A percentile compares a stretch with the other conserved stretches of the same genome.
Conservation (phyloP, 345 rosid genomes). For the Populus ilicifolia region DNA sequence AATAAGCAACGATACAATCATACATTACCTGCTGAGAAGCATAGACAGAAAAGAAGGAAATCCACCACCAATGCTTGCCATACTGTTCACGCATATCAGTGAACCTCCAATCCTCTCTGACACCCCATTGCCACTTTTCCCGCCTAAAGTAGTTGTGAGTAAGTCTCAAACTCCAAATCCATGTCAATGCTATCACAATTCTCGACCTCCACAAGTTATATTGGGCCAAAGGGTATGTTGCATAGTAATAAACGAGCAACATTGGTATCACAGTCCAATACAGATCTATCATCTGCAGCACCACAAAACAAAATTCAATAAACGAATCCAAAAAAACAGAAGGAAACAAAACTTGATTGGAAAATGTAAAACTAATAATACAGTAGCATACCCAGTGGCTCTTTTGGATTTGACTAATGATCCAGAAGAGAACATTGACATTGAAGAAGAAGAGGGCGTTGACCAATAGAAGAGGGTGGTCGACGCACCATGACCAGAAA, state of each 20-base stretch:
- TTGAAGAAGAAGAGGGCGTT: slow-evolving; percentile 85
- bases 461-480: slow-evolving; percentile 72
- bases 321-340: neutral
- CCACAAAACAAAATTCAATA: neutral
- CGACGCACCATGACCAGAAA: slow-evolving; percentile 66
- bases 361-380: neutral
- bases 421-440: slow-evolving; percentile 89
- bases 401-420: slow-evolving; percentile 59
- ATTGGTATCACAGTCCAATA: slow-evolving; percentile 95
- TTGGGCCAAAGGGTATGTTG: slow-evolving; percentile 59
- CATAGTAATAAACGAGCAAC: slow-evolving; percentile 70
- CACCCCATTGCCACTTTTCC: slow-evolving; percentile 96
- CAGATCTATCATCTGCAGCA: slow-evolving; percentile 77
- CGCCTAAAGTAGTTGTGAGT: slow-evolving; percentile 88
- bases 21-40: slow-evolving; percentile 73
- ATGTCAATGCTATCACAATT: slow-evolving; percentile 52
- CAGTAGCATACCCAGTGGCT: slow-evolving; percentile 73
- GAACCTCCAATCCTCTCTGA: slow-evolving; percentile 96
- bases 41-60: slow-evolving; percentile 83
- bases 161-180: slow-evolving; percentile 83
- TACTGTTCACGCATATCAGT: slow-evolving; percentile 71
- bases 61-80: slow-evolving; percentile 93
- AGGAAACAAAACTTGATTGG: neutral
- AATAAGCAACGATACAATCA: neutral
- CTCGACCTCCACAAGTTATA: slow-evolving; percentile 67